Base-by-base conservation (phyloP, 768 basidiomycete genomes). In the Termitomyces sp. region DNA sequence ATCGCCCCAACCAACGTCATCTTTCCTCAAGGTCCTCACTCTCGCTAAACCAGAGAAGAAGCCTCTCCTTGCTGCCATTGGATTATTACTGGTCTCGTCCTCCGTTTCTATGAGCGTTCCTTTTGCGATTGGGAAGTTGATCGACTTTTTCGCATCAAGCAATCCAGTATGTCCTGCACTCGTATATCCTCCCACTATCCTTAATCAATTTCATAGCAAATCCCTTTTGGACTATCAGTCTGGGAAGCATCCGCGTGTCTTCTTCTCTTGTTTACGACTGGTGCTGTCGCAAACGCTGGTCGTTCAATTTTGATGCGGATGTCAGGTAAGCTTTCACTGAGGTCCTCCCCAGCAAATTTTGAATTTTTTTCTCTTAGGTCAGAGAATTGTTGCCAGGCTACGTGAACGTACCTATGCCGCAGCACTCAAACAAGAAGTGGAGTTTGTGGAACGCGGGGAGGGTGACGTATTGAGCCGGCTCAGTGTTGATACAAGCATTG, bases 401-500 rank as follows among this genome's bases (percentile, higher is more conserved):
- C 84, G 95, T 29, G 86, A 94, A 71, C 78, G 82, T 49, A 91
- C 89, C 18, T 98, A 93, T 68, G 75, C 80, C 7, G 89, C 91
- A n/a, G 84, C 93, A 3, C 77, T 98, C 7, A 80, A 78, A 53
- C 93, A 97, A 71, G 95, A 98, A 70, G 88, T 96, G 28, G 94
- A 96, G 69, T 95, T 86, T 69, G 91, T 95, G 6, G 95, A 97
- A 69, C 83, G 82, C 37, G 92, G 92, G 2, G 93, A 95, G 60
- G 96, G 96, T 8, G 96, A 99, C 69, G 90, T 97, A 9, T 75
- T 98, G 45, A 95, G 93, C 70, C 77, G 96, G 55, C 77, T 98
- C 33, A 94, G 90, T 57, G 88, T 88, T 1, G 96, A 99, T 68
- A 91, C 92, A 6, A 91, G 85, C 62, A 91, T 98, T 62, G 91